These are phyloP conservation scores for Phytophthora melonis DNA, from an alignment of 352 stramenopile genomes.

Conservation along the genomic window DNA sequence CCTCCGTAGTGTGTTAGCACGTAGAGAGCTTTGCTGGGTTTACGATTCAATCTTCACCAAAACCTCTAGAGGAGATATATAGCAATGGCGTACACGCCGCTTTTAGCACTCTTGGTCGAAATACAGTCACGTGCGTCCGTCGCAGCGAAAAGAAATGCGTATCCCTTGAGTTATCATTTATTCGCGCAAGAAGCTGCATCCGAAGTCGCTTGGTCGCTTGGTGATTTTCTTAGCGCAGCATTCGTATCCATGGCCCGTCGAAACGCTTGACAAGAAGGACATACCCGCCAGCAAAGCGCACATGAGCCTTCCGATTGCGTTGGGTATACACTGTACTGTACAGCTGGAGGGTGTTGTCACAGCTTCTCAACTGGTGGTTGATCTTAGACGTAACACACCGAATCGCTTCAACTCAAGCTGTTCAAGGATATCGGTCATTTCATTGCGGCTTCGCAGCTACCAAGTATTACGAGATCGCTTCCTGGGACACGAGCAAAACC, in stretches of 20 bases:
- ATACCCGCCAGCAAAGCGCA: background rate
- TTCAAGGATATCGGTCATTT: constrained; percentile 2
- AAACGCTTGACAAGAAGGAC: constrained; percentile 5
- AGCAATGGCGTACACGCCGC: background rate
- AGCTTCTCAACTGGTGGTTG: constrained; percentile 2
- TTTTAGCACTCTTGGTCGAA: background rate
- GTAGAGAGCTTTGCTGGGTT: background rate
- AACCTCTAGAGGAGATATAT: background rate
- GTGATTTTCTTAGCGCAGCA: background rate
- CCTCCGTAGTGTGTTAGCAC: background rate
- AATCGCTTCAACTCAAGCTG: constrained; percentile 1
- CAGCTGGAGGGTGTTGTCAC: constrained; percentile 10
- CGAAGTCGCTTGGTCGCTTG: background rate
- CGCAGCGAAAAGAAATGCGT: background rate
- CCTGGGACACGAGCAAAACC: constrained; percentile 6
- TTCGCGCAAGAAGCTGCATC: background rate
- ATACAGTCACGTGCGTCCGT: background rate
- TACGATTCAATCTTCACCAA: background rate
- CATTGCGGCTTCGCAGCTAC: constrained; percentile 12
- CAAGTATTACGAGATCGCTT: background rate
- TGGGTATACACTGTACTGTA: background rate
- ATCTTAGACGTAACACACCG: constrained; percentile 25
- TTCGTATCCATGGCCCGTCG: background rate
- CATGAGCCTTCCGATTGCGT: background rate
- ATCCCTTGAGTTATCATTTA: background rate